Evolutionary conservation across 2,329 filamentous ascomycete species (phyloP).

Genomic region (Diaporthe australafricana): DNA sequence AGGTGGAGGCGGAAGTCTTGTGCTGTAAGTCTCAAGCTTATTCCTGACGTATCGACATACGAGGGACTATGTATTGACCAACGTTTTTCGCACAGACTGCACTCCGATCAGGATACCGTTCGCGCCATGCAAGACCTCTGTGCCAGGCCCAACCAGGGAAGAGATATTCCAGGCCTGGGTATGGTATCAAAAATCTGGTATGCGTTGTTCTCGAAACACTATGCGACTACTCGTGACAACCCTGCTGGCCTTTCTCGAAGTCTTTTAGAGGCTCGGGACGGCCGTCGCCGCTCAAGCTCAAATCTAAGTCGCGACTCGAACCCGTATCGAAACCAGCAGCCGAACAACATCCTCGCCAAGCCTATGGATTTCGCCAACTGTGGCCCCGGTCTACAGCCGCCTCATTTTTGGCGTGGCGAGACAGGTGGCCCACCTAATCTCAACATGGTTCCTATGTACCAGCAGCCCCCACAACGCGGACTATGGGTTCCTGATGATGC

Average conservation of each 20-base stretch:
- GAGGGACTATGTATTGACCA: background rate
- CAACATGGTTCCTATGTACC: background rate
- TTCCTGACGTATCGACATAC: background rate
- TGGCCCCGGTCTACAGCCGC: background rate
- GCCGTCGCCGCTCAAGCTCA: conserved; percentile 4
- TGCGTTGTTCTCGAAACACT: conserved; percentile 34
- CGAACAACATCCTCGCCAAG: background rate
- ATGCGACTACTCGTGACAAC: background rate
- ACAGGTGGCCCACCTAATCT: background rate
- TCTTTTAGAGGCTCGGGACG: background rate
- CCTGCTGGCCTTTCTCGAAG: conserved; percentile 12
- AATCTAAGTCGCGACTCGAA: conserved; percentile 28
- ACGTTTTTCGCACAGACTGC: conserved; percentile 3
- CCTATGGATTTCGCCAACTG: background rate
- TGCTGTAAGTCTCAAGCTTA: conserved; percentile 8
- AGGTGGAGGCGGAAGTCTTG: background rate
- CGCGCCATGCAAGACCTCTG: conserved; percentile 18
- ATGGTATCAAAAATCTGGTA: conserved; percentile 20
- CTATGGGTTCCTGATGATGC: conserved; percentile 19
- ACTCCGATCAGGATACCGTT: conserved; percentile 25
- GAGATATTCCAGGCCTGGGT: background rate
- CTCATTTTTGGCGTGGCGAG: background rate
- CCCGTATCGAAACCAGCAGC: conserved; percentile 19
- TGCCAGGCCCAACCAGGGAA: background rate
- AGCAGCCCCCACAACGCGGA: background rate